These are phyloP conservation scores for Fusarium abutilonis DNA, from an alignment of 2,329 filamentous ascomycete genomes.

Conservation along the genomic window DNA sequence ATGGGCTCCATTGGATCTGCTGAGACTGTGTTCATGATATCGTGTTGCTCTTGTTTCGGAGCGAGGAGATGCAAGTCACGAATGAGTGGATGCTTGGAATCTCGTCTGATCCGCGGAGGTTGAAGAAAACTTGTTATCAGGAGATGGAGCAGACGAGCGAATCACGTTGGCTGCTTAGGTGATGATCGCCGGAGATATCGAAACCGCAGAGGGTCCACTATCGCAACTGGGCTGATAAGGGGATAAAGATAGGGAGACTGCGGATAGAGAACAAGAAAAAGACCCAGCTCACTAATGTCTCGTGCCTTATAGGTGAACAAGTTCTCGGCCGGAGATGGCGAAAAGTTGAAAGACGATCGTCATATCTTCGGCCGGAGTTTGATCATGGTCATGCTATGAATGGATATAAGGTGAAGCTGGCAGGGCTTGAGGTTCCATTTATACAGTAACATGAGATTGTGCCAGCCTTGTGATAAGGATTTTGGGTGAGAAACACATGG, in stretches of 20 bases:
- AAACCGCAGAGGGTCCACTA: constrained; percentile 37
- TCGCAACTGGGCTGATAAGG: constrained; percentile 29
- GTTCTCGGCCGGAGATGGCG: constrained; percentile 15
- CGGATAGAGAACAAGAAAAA: constrained; percentile 2
- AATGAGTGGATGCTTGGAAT: constrained; percentile 31
- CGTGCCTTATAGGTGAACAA: constrained; percentile 11
- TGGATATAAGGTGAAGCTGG: not conserved
- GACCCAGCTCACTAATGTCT: constrained; percentile 10
- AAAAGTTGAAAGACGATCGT: constrained; percentile 7
- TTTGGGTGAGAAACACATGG: not conserved
- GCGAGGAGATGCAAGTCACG: constrained; percentile 48
- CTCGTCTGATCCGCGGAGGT: constrained; percentile 43
- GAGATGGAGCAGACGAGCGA: constrained; percentile 33
- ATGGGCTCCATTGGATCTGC: constrained; percentile 18
- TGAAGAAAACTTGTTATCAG: constrained; percentile 33
- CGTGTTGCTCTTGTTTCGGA: constrained; percentile 27
- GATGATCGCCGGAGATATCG: constrained; percentile 43
- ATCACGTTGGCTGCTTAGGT: constrained; percentile 41
- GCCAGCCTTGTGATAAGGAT: not conserved
- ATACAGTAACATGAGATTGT: not conserved
- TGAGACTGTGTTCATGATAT: constrained; percentile 29
- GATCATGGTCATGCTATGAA: constrained; percentile 11
- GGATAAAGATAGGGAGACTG: constrained; percentile 23
- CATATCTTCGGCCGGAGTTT: constrained; percentile 3
- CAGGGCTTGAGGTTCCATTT: too few species aligned